Conservation (phyloP, 169 alveolate species). For the Miamiensis avidus region DNA sequence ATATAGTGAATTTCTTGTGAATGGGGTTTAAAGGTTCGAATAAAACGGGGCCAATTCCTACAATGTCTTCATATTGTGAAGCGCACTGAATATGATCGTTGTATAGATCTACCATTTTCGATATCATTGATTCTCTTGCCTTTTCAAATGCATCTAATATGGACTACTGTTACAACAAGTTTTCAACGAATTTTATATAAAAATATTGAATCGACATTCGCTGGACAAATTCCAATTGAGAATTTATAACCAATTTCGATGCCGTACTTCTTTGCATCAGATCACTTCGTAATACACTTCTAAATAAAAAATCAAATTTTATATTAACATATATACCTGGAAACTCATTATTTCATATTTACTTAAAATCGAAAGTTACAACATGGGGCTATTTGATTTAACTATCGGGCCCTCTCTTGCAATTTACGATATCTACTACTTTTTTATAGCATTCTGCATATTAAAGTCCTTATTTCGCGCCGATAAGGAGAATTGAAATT, state of each 20-base stretch:
- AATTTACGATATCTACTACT: background rate
- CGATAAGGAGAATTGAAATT: too few relatives aligned
- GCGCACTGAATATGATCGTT: background rate
- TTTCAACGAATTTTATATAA: too few relatives aligned
- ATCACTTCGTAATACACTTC: too few relatives aligned
- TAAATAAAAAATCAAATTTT: too few relatives aligned
- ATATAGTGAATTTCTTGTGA: background rate
- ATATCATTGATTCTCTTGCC: background rate
- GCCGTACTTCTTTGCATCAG: background rate
- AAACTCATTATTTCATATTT: too few relatives aligned
- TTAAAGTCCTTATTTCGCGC: background rate
- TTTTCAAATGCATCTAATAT: background rate
- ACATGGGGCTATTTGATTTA: background rate
- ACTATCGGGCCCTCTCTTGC: background rate
- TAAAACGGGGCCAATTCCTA: background rate
- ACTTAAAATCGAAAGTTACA: too few relatives aligned
- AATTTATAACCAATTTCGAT: background rate
- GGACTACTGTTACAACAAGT: too few relatives aligned
- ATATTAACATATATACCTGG: too few relatives aligned
- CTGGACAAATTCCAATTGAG: background rate
- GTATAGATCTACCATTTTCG: background rate
- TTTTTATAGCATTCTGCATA: background rate
- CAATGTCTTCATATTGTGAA: background rate
- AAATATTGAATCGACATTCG: background rate
- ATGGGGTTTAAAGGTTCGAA: background rate